Percentiles rank a stretch among this genome's conserved stretches.
phyloP scores from a whole-genome alignment of 2,329 filamentous ascomycete species.

The Aspergillus latus region DNA sequence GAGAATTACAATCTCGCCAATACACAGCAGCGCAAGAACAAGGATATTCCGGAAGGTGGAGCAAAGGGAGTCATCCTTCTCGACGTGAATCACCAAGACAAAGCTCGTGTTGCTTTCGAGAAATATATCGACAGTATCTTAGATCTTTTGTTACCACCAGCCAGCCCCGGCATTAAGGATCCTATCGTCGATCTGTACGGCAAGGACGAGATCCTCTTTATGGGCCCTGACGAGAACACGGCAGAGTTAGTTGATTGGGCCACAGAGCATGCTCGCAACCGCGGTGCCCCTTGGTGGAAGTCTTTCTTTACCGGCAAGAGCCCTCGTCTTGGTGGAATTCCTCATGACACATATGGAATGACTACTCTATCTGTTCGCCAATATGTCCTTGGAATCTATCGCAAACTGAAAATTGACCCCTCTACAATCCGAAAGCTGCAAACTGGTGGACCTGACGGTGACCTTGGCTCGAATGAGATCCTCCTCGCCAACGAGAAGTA shows the following conservation, averaged over 20 bases:
- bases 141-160: conserved; percentile 84
- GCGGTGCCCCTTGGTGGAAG: conserved; percentile 98
- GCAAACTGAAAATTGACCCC: conserved; percentile 88
- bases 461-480: conserved; percentile 97
- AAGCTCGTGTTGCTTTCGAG: conserved; percentile 88
- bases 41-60: conserved; percentile 97
- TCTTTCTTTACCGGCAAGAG: conserved; percentile 99
- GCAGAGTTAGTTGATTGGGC: conserved; percentile 97
- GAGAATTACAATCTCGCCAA: conserved; percentile 99
- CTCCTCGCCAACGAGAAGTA: conserved; percentile 95
- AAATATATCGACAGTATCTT: conserved; percentile 99
- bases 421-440: conserved; percentile 88
- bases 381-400: conserved; percentile 94
- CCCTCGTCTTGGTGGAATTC: conserved; percentile 91
- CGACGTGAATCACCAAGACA: conserved; percentile 91
- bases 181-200: conserved; percentile 94
- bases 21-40: conserved; percentile 99
- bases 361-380: conserved; percentile 94
- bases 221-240: conserved; percentile 99
- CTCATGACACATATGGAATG: conserved; percentile 96
- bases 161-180: conserved; percentile 96
- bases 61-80: conserved; percentile 97
- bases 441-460: conserved; percentile 94
- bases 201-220: conserved; percentile 95
- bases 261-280: conserved; percentile 84